Evolutionary conservation across 140 eudicot species (phyloP), one percentile per base, ranked within the genome.

Genomic region (Erigeron philadelphicus): DNA sequence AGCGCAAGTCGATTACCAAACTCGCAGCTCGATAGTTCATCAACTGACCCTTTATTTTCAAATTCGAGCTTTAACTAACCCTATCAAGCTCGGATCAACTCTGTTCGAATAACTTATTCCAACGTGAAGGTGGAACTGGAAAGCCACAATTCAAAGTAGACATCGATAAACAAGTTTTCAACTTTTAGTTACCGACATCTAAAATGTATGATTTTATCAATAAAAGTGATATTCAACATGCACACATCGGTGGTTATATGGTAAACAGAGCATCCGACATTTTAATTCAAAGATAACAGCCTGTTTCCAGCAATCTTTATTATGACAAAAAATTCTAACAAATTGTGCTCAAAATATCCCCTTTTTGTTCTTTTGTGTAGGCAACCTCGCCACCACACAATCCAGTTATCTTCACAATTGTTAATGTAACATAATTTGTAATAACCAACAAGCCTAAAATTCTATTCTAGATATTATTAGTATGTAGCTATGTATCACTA

Each of bases 231-330:
- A 64, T 56, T 43, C 49, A 45, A 58, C 67, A 66, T 70, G 62
- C 56, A 11, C 75, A 76, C 41, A 19, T 61, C 62, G 61, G 67
- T 66, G 41, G 78, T 54, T 54, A 9, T 15, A 12, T 11, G 38
- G 42, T 58, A 55, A 75, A 67, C 42, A 61, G 40, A 61, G 9
- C 64, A 42, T 15, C 54, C 73, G 64, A 64, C 57, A 47, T 71
- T 64, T 71, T 61, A 71, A 44, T 64, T 77, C 63, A 70, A 68
- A 11, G 21, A 58, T 40, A 66, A 77, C 77, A 77, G 81, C 63
- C 81, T 77, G 81, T 71, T 54, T 71, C 72, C 77, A 71, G 68
- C 59, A 13, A 61, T 50, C 25, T 44, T 62, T 43, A 47, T 72
- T 50, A 13, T 10, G 67, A 67, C 69, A 17, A 7, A n/a, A 49